These are phyloP conservation scores for Colletotrichum tropicicola DNA, from an alignment of 2,329 filamentous ascomycete genomes.

Conservation along the genomic window DNA sequence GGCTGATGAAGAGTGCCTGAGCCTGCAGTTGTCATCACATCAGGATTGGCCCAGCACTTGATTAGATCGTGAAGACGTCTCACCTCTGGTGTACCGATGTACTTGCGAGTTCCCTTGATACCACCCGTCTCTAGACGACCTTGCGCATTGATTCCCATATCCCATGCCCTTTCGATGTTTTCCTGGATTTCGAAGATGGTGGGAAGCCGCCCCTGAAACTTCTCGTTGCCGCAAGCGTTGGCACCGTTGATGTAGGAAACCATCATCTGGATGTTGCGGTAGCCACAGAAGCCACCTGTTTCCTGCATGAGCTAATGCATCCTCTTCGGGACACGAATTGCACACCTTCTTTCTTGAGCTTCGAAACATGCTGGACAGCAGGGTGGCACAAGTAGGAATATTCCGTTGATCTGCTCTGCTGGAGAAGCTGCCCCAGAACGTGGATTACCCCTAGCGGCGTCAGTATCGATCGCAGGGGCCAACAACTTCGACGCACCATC, in stretches of 20 bases:
- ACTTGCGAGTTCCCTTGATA: conserved; percentile 88
- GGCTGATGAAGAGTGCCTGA: conserved; percentile 77
- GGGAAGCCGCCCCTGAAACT: conserved; percentile 71
- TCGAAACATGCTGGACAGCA: conserved; percentile 80
- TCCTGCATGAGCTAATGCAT: background rate
- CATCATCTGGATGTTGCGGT: conserved; percentile 94
- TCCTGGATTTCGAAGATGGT: conserved; percentile 86
- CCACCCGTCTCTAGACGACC: conserved; percentile 86
- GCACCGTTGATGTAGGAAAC: conserved; percentile 78
- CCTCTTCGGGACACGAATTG: background rate
- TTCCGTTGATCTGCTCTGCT: conserved; percentile 70
- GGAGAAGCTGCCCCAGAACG: conserved; percentile 69
- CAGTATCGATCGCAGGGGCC: conserved; percentile 40
- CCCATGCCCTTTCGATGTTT: conserved; percentile 88
- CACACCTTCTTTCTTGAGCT: conserved; percentile 76
- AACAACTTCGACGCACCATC: conserved; percentile 49
- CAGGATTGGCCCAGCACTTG: background rate
- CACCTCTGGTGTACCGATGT: conserved; percentile 93
- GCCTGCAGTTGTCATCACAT: conserved; percentile 60
- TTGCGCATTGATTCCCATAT: conserved; percentile 79
- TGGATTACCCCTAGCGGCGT: conserved; percentile 66
- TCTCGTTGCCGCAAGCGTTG: conserved; percentile 62
- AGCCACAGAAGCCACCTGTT: conserved; percentile 88
- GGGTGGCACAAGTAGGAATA: conserved; percentile 84
- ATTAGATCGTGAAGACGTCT: conserved; percentile 15